These are phyloP conservation scores for Tillandsia fasciculata DNA, from an alignment of 176 grass and related monocot genomes.

Conservation along the genomic window DNA sequence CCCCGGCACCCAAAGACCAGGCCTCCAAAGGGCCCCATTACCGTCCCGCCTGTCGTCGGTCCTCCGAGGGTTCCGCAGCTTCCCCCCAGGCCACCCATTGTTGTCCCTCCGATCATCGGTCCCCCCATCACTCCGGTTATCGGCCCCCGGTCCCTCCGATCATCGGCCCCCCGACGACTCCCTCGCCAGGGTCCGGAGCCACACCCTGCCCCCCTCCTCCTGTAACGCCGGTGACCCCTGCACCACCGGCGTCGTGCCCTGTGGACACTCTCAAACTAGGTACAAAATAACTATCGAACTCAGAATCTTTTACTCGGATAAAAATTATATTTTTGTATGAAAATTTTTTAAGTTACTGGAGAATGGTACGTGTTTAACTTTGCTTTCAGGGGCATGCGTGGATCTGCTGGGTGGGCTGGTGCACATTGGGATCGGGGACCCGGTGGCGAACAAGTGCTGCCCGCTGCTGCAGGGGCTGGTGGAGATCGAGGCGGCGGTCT, in stretches of 20 bases:
- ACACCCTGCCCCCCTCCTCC: constrained; percentile 39
- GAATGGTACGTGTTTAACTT: too few species aligned
- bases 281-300: too few species aligned
- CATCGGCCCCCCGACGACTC: constrained; percentile 14
- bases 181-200: neutral
- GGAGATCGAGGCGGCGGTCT: constrained; percentile 87
- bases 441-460: constrained; percentile 86
- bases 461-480: constrained; percentile 75
- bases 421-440: constrained; percentile 78
- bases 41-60: constrained; percentile 18
- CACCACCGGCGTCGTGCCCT: constrained; percentile 35
- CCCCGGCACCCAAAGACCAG: neutral
- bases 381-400: constrained; percentile 55
- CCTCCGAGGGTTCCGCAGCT: constrained; percentile 2
- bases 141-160: neutral
- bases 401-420: constrained; percentile 90
- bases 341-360: too few species aligned
- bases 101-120: constrained; percentile 9
- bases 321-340: too few species aligned
- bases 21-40: constrained; percentile 20
- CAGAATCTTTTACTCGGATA: too few species aligned
- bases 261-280: constrained; percentile 70
- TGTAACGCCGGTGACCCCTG: neutral
- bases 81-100: constrained; percentile 15
- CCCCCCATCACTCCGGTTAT: constrained; percentile 3